Evolutionary conservation across 768 basidiomycete species (phyloP), one percentile per base, ranked within the genome.

Genomic region (Crassisporium funariophilum): DNA sequence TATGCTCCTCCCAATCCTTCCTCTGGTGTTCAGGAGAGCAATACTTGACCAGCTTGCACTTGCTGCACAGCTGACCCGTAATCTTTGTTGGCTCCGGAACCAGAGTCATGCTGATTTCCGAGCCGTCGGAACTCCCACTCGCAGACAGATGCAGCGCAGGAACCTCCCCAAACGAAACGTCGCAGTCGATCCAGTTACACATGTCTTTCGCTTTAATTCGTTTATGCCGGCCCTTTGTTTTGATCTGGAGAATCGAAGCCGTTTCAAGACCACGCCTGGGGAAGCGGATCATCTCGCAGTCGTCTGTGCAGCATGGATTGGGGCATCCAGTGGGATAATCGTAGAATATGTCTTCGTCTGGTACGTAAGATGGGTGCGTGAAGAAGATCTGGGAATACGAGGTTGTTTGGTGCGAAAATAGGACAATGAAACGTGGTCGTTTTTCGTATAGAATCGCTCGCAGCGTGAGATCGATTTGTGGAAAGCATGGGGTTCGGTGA

Each of bases 111-210:
- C 57, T 56, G 15, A 46, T 38, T 9, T 63, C 64, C 35, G 61
- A 62, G 20, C 62, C 61, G 31, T 66, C 63, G 16, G 58, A 63
- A 24, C 63, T 62, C 25, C 64, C 59, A 44, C 58, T 60, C 15
- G 50, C 49, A 39, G 57, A 62, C 41, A 52, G 50, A 13, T 46
- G 43, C 9, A 31, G 46, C 21, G 44, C 36, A 4, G 55, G 53
- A 44, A 77, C 75, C 38, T 79, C 80, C 43, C 70, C 67, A 57
- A 88, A 88, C 49, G 72, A 73, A 24, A 81, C 71, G 50, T 79
- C 71, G 58, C 87, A 89, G 55, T 87, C 86, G 44, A 88, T 83
- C 87, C 87, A 89, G 56, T 89, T 89, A 65, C 87, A 89, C 84
- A 89, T 87, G 62, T 84, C 79, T 51, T 71, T 74, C 23, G 72